Percentiles rank a stretch among this genome's conserved stretches.
Evolutionary conservation across 169 alveolate genomes (phyloP).

Genomic region (Plasmodium malariae): DNA sequence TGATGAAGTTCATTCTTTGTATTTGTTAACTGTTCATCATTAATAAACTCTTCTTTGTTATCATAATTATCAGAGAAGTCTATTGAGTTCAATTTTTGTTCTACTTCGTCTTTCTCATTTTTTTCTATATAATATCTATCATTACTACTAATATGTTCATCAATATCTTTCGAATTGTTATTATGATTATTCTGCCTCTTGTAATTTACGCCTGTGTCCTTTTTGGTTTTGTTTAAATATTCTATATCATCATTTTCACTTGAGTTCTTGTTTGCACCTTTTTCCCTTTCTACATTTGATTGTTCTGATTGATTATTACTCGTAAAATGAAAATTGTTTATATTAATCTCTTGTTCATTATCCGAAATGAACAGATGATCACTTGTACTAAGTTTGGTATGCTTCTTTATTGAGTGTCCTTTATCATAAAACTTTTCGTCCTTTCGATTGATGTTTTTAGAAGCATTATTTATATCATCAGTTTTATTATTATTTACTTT

Average conservation of each 20-base stretch:
- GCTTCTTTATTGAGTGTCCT: background rate
- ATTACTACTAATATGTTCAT: background rate
- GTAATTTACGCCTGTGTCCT: background rate
- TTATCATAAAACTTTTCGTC: background rate
- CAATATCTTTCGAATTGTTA: background rate
- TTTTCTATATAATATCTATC: background rate
- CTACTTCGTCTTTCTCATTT: background rate
- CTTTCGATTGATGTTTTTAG: background rate
- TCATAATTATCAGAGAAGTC: background rate
- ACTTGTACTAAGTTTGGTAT: slow-evolving; percentile 5
- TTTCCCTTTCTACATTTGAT: background rate
- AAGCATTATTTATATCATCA: background rate
- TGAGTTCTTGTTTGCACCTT: background rate
- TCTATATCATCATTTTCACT: background rate
- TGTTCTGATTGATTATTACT: background rate
- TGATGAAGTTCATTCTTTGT: background rate
- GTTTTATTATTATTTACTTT: background rate
- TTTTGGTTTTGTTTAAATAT: background rate
- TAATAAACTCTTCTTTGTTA: background rate
- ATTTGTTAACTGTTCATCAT: background rate
- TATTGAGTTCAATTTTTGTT: slow-evolving; percentile 1
- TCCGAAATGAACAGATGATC: background rate
- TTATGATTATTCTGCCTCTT: background rate
- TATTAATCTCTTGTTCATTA: background rate
- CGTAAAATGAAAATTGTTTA: background rate